phyloP scores from a whole-genome alignment of 352 stramenopile genomes.

The Globisporangium cystogenes region DNA sequence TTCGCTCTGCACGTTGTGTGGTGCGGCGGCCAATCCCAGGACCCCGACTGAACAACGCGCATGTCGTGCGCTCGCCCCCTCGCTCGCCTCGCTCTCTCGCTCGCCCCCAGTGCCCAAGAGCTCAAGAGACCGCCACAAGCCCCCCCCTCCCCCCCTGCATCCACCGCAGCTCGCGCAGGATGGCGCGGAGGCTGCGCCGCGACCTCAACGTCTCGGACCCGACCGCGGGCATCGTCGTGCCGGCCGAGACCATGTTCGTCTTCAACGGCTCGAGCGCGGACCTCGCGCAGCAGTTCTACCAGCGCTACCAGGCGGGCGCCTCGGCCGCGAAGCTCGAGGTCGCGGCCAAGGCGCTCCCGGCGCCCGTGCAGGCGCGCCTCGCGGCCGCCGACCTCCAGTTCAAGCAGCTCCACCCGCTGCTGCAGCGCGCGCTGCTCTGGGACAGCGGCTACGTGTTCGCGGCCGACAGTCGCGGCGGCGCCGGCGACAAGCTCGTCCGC shows the following conservation, averaged over 20 bases:
- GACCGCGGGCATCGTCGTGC: constrained; percentile 11
- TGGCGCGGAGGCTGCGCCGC: constrained; percentile 5
- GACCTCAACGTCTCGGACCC: constrained; percentile 10
- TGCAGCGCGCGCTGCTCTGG: constrained; percentile 37
- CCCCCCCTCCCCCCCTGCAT: no score
- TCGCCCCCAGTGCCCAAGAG: no score
- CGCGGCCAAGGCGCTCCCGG: constrained; percentile 7
- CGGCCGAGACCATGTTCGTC: constrained; percentile 11
- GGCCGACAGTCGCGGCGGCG: not conserved
- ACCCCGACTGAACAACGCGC: no score
- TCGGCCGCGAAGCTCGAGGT: constrained; percentile 7
- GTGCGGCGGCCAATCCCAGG: no score
- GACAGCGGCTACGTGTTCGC: constrained; percentile 28
- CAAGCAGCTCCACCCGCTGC: constrained; percentile 17
- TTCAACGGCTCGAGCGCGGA: constrained; percentile 20
- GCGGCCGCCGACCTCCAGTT: constrained; percentile 11
- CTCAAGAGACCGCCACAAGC: no score
- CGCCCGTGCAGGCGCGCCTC: constrained; percentile 7
- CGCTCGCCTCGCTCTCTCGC: no score
- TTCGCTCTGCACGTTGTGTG: no score
- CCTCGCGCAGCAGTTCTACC: constrained; percentile 25
- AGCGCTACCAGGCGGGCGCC: constrained; percentile 14
- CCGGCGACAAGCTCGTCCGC: constrained; percentile 9
- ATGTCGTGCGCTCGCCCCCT: no score
- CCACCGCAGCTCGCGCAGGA: no score